Percentiles rank a stretch among this genome's conserved stretches.
phyloP scores from a whole-genome alignment of 352 stramenopile species.

The Phytophthora boehmeriae region DNA sequence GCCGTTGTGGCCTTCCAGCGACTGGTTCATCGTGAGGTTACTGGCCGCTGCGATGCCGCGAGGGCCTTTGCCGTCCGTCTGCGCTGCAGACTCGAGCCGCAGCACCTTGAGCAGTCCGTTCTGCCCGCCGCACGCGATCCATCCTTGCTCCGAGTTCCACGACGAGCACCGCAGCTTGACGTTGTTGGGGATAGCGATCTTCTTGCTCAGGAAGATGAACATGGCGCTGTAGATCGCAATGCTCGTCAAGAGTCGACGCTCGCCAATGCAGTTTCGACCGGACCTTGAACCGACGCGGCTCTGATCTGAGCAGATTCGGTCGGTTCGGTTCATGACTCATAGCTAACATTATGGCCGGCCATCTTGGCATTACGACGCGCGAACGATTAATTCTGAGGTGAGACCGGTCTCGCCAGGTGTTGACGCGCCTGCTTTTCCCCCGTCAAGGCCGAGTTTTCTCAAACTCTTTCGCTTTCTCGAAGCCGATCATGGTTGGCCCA shows the following conservation, averaged over 20 bases:
- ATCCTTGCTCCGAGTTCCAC: constrained; percentile 94
- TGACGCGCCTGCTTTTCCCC: not conserved
- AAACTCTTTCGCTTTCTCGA: not conserved
- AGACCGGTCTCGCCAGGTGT: not conserved
- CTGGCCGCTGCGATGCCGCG: constrained; percentile 85
- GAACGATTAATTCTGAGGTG: not conserved
- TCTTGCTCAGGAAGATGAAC: constrained; percentile 97
- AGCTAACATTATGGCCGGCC: too few relatives aligned
- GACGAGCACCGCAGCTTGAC: constrained; percentile 89
- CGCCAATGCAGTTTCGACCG: not conserved
- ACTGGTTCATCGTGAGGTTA: constrained; percentile 96
- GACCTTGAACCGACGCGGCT: not conserved
- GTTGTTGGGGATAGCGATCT: constrained; percentile 95
- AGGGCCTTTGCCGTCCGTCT: constrained; percentile 72
- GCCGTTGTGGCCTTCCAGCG: constrained; percentile 92
- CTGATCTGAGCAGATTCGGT: not conserved
- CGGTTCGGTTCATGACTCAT: not conserved
- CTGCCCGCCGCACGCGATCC: constrained; percentile 94
- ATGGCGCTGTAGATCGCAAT: constrained; percentile 41
- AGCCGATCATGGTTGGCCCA: not conserved
- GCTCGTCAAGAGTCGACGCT: not conserved
- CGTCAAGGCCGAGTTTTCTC: not conserved
- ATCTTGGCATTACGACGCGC: not conserved
- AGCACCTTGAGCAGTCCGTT: constrained; percentile 94
- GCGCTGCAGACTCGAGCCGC: constrained; percentile 80